Evolutionary conservation across 192 early-diverging fungal genomes (phyloP).

Genomic region (Dissophora globulifera): DNA sequence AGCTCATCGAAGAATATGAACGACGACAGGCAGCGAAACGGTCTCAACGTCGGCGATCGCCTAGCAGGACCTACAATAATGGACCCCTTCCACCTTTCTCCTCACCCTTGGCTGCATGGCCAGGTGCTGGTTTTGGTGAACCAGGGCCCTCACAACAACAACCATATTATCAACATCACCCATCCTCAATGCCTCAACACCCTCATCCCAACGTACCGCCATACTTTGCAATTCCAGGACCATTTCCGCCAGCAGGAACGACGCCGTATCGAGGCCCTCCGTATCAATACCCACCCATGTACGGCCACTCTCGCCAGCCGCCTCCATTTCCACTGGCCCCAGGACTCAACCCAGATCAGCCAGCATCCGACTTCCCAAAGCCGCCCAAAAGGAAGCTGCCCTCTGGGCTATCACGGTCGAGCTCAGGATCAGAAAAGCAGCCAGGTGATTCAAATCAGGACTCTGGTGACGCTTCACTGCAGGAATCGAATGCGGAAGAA

Average conservation of each 20-base stretch:
- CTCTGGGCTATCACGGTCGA: not conserved
- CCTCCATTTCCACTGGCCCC: not conserved
- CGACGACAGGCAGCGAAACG: constrained; percentile 4
- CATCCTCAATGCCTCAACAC: too few relatives aligned
- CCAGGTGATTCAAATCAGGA: too few relatives aligned
- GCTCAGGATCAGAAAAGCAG: not conserved
- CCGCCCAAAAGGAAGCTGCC: constrained; percentile 20
- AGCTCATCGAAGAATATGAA: constrained; percentile 44
- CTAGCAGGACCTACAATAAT: not conserved
- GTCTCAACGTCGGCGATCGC: constrained; percentile 12
- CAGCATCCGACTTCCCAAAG: too few relatives aligned
- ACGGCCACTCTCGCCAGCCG: not conserved
- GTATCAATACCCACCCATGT: constrained; percentile 10
- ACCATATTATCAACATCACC: too few relatives aligned
- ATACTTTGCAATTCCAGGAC: not conserved
- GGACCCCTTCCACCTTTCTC: too few relatives aligned
- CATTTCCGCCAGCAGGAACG: not conserved
- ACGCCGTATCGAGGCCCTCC: not conserved
- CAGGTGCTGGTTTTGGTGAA: too few relatives aligned
- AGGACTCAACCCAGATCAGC: not conserved
- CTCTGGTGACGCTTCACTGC: not conserved
- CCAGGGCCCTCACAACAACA: not conserved
- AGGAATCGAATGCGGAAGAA: not conserved
- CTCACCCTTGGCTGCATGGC: too few relatives aligned
- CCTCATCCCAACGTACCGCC: too few relatives aligned